phyloP scores from a whole-genome alignment of 495 filamentous ascomycete genomes.

The Lasiosphaeria hispida region DNA sequence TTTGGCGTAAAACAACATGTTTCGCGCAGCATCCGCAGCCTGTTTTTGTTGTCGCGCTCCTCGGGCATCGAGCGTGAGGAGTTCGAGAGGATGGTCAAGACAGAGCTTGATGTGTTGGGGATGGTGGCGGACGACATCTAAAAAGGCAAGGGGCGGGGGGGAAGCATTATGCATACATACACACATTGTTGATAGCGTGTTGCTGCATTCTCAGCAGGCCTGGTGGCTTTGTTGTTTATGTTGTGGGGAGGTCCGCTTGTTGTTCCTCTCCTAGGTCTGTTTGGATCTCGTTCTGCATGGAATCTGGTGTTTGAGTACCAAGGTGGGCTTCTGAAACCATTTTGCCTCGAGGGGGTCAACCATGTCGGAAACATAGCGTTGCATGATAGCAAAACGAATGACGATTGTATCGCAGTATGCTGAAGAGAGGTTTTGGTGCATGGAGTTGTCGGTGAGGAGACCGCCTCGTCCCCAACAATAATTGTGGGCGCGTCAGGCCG shows the following conservation, averaged over 20 bases:
- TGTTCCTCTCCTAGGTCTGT: background rate
- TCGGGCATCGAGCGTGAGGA: conserved; percentile 80
- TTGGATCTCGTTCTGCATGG: background rate
- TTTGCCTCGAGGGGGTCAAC: too few species aligned
- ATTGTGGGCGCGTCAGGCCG: too few species aligned
- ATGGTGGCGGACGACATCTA: conserved; percentile 66
- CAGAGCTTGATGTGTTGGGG: conserved; percentile 73
- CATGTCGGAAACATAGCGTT: too few species aligned
- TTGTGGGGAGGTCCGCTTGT: conserved; percentile 8
- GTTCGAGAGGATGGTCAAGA: conserved; percentile 77
- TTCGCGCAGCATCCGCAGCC: conserved; percentile 79
- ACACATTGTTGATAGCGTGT: background rate
- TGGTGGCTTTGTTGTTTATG: background rate
- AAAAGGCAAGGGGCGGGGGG: background rate
- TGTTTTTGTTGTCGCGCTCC: conserved; percentile 75
- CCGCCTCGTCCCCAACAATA: too few species aligned
- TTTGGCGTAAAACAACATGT: conserved; percentile 87
- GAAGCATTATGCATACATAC: background rate
- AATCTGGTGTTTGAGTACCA: too few species aligned
- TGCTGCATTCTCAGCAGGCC: background rate
- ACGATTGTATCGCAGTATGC: too few species aligned
- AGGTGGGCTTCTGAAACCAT: too few species aligned
- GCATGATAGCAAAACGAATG: too few species aligned
- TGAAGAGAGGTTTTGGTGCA: too few species aligned
- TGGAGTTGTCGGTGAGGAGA: too few species aligned